Conservation (phyloP, 2,329 filamentous ascomycete genomes). For the Emmonsiellopsis sp. region DNA sequence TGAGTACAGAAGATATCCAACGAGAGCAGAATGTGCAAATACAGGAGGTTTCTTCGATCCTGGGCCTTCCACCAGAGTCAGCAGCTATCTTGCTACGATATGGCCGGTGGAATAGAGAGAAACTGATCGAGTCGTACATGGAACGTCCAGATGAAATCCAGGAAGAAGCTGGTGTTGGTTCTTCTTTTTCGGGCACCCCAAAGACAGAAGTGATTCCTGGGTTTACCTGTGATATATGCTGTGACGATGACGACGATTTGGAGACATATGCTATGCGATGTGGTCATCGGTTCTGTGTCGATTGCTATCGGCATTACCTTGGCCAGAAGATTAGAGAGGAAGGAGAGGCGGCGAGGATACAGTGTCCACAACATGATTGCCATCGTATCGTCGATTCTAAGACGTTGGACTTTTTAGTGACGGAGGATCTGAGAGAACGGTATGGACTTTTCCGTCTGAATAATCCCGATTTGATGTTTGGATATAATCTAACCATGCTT, state of each 20-base stretch:
- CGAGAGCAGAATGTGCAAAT: constrained; percentile 77
- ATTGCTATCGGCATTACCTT: constrained; percentile 88
- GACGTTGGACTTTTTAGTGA: constrained; percentile 68
- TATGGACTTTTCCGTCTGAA: constrained; percentile 22
- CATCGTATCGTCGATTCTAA: constrained; percentile 84
- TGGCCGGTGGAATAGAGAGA: constrained; percentile 93
- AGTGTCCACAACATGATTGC: constrained; percentile 83
- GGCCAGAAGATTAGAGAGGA: constrained; percentile 90
- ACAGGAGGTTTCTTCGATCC: constrained; percentile 80
- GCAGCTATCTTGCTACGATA: constrained; percentile 82
- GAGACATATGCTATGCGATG: constrained; percentile 91
- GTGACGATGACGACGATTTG: constrained; percentile 69
- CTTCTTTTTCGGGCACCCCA: constrained; percentile 51
- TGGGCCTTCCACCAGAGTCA: constrained; percentile 81
- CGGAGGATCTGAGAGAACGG: constrained; percentile 47
- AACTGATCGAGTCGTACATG: constrained; percentile 93
- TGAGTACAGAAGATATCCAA: constrained; percentile 71
- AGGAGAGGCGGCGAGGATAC: constrained; percentile 87
- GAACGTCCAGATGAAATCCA: constrained; percentile 70
- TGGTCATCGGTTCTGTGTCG: constrained; percentile 82
- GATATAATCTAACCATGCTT: not conserved
- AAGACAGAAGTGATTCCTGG: constrained; percentile 61
- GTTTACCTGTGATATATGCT: constrained; percentile 93
- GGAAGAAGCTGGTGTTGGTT: constrained; percentile 72
- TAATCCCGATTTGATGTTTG: not conserved